Evolutionary conservation across 2,329 filamentous ascomycete species (phyloP).

Genomic region (Aspergillus novoparasiticus): DNA sequence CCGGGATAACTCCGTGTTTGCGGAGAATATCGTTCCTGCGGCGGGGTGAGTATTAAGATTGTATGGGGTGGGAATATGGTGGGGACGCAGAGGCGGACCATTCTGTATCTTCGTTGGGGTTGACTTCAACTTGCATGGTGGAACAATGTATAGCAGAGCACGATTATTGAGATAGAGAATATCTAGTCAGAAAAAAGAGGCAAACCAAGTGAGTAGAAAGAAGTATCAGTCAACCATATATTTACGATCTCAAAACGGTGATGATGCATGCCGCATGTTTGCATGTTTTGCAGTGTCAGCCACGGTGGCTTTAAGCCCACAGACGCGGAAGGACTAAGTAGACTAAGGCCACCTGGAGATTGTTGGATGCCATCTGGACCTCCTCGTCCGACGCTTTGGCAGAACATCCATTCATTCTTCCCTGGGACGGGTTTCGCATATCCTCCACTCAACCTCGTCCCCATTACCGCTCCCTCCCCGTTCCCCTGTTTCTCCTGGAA

Average conservation of each 20-base stretch:
- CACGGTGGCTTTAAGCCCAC: slow-evolving; percentile 30
- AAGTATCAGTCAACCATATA: not conserved
- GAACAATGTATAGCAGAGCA: not conserved
- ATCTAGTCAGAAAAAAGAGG: slow-evolving; percentile 25
- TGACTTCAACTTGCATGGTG: slow-evolving; percentile 74
- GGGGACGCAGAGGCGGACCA: slow-evolving; percentile 56
- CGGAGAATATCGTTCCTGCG: slow-evolving; percentile 95
- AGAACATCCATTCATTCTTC: slow-evolving; percentile 19
- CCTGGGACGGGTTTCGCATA: slow-evolving; percentile 3
- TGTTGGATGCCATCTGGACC: slow-evolving; percentile 22
- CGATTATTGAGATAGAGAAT: not conserved
- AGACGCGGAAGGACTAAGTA: slow-evolving; percentile 33
- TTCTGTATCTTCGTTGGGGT: slow-evolving; percentile 97
- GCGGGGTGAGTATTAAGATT: slow-evolving; percentile 16
- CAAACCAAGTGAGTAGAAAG: not conserved
- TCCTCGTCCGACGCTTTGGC: slow-evolving; percentile 17
- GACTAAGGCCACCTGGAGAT: slow-evolving; percentile 41
- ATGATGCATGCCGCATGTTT: slow-evolving; percentile 41
- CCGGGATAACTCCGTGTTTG: slow-evolving; percentile 95
- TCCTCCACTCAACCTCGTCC: slow-evolving; percentile 13
- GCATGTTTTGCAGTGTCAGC: slow-evolving; percentile 36
- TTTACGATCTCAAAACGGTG: not conserved
- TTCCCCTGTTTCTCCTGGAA: slow-evolving; percentile 10
- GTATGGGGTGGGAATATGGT: slow-evolving; percentile 6
- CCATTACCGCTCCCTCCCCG: slow-evolving; percentile 4